These are phyloP conservation scores for Microsporum ferrugineum DNA, from an alignment of 2,329 filamentous ascomycete genomes.

Conservation along the genomic window DNA sequence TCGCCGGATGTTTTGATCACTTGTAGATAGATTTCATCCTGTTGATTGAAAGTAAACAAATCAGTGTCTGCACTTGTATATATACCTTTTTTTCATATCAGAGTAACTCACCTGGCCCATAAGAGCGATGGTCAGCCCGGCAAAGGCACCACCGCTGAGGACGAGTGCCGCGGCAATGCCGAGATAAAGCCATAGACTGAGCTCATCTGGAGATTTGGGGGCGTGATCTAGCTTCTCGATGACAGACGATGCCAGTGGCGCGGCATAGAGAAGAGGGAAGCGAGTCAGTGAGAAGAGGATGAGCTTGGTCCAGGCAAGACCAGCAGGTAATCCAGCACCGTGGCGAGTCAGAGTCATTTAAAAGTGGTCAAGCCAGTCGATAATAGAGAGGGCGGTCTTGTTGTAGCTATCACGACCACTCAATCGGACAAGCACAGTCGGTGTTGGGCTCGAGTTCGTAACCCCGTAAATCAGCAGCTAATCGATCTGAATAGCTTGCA, in stretches of 20 bases:
- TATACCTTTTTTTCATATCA: too few species aligned
- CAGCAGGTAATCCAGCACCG: conserved; percentile 28
- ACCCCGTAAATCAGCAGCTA: not conserved
- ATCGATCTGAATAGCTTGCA: not conserved
- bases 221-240: conserved; percentile 29
- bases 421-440: not conserved
- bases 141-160: conserved; percentile 81
- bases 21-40: conserved; percentile 94
- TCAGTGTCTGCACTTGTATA: not conserved
- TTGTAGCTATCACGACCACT: not conserved
- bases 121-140: conserved; percentile 62
- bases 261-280: conserved; percentile 30
- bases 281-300: conserved; percentile 28
- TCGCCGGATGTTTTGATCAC: conserved; percentile 79
- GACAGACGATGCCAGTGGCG: conserved; percentile 23
- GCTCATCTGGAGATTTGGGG: conserved; percentile 41
- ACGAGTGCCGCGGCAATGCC: conserved; percentile 69
- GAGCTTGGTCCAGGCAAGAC: conserved; percentile 33
- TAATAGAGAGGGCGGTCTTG: not conserved
- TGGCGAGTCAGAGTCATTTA: conserved; percentile 22
- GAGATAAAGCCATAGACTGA: conserved; percentile 69
- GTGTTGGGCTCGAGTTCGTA: not conserved
- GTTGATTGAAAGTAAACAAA: not conserved
- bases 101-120: conserved; percentile 46
- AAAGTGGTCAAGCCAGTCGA: not conserved